A percentile compares a stretch with the other conserved stretches of the same genome.
Conservation (phyloP, 2,329 filamentous ascomycete species). For the Ophiostoma sp. region DNA sequence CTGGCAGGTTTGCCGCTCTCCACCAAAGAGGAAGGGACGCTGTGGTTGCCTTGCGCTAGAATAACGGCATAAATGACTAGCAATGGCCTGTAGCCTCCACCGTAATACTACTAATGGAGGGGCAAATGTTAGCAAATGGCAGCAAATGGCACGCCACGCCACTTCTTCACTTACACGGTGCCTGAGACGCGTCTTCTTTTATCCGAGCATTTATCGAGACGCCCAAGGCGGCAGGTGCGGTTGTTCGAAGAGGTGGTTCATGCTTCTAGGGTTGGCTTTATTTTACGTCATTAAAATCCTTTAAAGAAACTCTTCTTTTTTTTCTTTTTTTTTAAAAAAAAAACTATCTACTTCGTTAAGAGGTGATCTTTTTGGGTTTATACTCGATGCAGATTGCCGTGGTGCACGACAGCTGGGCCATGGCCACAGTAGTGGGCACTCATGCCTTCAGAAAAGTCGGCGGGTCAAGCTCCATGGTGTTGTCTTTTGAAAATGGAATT, state of each 20-base stretch:
- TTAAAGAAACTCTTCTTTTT: too few relatives aligned
- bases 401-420: background rate
- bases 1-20: background rate
- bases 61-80: background rate
- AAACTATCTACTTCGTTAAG: too few relatives aligned
- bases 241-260: background rate
- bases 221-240: background rate
- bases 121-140: background rate
- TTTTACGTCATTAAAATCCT: background rate
- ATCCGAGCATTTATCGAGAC: background rate
- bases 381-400: too few relatives aligned
- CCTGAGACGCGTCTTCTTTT: conserved; percentile 4
- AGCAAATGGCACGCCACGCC: conserved; percentile 2
- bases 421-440: background rate
- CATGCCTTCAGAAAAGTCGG: too few relatives aligned
- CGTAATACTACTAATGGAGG: background rate
- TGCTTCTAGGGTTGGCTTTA: background rate
- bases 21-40: background rate
- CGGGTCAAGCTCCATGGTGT: too few relatives aligned
- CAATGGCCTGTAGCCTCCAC: background rate
- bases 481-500: too few relatives aligned
- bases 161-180: conserved; percentile 4
- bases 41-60: background rate
- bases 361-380: too few relatives aligned
- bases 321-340: too few relatives aligned